Conservation (phyloP, 2,329 filamentous ascomycete genomes). For the Cercospora zeina region DNA sequence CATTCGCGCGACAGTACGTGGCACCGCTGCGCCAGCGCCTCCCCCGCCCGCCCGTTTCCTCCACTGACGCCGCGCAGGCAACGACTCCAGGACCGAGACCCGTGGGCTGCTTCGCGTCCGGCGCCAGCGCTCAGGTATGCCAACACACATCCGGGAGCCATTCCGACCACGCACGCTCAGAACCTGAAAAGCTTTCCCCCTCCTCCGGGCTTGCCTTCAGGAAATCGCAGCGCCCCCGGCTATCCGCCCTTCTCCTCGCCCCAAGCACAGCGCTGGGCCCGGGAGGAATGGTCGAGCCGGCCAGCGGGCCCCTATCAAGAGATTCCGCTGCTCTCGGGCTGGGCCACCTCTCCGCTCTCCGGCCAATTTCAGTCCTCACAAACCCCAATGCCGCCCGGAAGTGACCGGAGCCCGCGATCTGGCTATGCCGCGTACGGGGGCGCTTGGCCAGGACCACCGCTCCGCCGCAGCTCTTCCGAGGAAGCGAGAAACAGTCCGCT, state of each 20-base stretch:
- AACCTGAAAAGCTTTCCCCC: slow-evolving; percentile 33
- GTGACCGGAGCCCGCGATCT: slow-evolving; percentile 30
- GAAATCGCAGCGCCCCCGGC: slow-evolving; percentile 26
- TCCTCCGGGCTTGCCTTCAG: slow-evolving; percentile 31
- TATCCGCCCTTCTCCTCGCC: slow-evolving; percentile 30
- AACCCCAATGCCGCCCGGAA: slow-evolving; percentile 31
- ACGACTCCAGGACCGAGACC: slow-evolving; percentile 35
- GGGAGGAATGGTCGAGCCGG: slow-evolving; percentile 36
- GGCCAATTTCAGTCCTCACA: slow-evolving; percentile 31
- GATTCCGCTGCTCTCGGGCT: slow-evolving; percentile 29
- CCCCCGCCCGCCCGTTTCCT: neutral
- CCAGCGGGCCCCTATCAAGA: slow-evolving; percentile 33
- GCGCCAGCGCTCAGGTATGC: slow-evolving; percentile 36
- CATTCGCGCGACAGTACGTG: slow-evolving; percentile 32
- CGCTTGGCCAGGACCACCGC: slow-evolving; percentile 32
- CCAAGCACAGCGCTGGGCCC: slow-evolving; percentile 34
- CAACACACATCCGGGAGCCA: slow-evolving; percentile 28
- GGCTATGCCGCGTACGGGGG: slow-evolving; percentile 32
- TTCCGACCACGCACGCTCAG: slow-evolving; percentile 29
- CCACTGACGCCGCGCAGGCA: slow-evolving; percentile 30
- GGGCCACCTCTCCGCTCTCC: slow-evolving; percentile 35
- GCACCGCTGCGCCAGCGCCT: slow-evolving; percentile 3
- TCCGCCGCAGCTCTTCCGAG: slow-evolving; percentile 38
- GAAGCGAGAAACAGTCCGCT: slow-evolving; percentile 31
- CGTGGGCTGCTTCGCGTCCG: slow-evolving; percentile 34